Evolutionary conservation across 768 basidiomycete species (phyloP), one percentile per base, ranked within the genome.

Genomic region (Ramaria rubella): DNA sequence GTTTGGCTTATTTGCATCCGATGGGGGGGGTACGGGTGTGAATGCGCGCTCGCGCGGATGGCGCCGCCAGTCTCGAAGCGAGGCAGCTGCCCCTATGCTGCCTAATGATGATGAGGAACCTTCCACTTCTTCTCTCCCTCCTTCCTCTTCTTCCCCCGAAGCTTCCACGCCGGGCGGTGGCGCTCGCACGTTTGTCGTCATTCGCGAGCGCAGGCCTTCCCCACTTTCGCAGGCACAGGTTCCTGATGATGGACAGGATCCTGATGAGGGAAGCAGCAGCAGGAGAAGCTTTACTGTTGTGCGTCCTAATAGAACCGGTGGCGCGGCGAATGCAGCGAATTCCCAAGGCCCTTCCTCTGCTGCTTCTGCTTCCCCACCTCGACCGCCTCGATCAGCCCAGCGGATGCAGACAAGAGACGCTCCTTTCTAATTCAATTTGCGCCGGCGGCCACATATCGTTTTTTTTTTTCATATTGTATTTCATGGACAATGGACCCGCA

Each of bases 171-270:
- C 40, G n/a, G n/a, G n/a, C 14, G 52, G 31, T 23, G 15, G 24
- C 23, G 7, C 38, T 23, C 19, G 54, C 31, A 27, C 54, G 43
- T 55, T 55, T 46, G 54, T 55, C 14, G 54, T 55, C 12, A 55
- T 55, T 31, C 42, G 54, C n/a, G 54, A 55, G 4, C 42, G 54
- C 17, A 42, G 38, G 26, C 54, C 54, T n/a, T 55, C 54, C 9
- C 54, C 54, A n/a, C 54, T 55, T 26, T 55, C 54, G 26, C 54
- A 55, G 38, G 24, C 40, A 21, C 40, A 42, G n/a, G n/a, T n/a
- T n/a, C n/a, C n/a, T n/a, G n/a, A n/a, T n/a, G n/a, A n/a, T 38
- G 34, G 34, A 36, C 8, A 36, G 17, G 34, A 36, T 17, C 34
- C 34, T 36, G 34, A 36, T n/a, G n/a, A n/a, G n/a, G 34, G 34